phyloP scores from a whole-genome alignment of 306 rosid species.

The Trifolium repens region DNA sequence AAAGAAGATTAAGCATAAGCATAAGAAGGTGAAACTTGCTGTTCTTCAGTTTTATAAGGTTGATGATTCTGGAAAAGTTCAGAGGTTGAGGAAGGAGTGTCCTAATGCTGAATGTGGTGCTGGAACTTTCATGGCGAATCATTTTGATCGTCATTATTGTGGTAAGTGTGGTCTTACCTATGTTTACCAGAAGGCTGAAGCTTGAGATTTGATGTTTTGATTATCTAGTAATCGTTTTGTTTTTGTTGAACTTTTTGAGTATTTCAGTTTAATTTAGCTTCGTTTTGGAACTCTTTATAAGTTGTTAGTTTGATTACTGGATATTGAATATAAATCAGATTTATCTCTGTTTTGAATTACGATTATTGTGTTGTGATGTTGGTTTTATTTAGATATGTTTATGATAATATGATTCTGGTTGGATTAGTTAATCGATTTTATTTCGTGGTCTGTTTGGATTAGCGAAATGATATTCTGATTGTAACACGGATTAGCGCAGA shows the following conservation, averaged over 20 bases:
- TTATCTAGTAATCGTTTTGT: neutral
- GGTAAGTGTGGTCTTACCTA: conserved; percentile 38
- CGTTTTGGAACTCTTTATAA: neutral
- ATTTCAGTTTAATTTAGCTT: neutral
- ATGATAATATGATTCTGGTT: too few relatives aligned
- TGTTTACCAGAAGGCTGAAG: conserved; percentile 33
- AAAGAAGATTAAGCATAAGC: conserved; percentile 36
- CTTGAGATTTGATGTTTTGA: neutral
- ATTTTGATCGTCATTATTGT: conserved; percentile 34
- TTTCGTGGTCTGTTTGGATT: neutral
- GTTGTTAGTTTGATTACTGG: neutral
- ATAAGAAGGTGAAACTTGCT: conserved; percentile 31
- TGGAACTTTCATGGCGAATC: conserved; percentile 36
- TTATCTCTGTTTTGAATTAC: neutral
- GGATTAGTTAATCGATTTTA: too few relatives aligned
- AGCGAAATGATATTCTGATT: too few relatives aligned
- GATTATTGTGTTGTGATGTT: neutral
- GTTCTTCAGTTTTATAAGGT: conserved; percentile 33
- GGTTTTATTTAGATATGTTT: neutral
- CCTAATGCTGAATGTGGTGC: conserved; percentile 37
- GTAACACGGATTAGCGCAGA: too few relatives aligned
- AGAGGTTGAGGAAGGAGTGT: conserved; percentile 33
- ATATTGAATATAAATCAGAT: neutral
- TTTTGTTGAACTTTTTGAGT: neutral
- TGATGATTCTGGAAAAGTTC: conserved; percentile 26